phyloP scores from a whole-genome alignment of 2,329 filamentous ascomycete species.

The Chaetothyriales sp. region DNA sequence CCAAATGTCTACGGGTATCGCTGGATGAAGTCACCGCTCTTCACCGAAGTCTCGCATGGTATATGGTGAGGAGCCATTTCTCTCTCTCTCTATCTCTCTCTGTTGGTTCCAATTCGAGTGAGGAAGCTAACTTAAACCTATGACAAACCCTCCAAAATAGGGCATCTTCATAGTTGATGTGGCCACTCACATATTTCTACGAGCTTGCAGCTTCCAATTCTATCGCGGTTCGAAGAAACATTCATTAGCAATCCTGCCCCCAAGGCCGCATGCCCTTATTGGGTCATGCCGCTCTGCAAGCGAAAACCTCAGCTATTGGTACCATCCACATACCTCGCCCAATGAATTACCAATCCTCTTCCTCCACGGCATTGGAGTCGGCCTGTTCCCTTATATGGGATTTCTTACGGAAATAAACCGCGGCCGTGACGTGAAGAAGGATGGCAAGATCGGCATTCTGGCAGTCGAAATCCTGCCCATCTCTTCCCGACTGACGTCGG shows the following conservation, averaged over 20 bases:
- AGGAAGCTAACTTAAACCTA: not conserved
- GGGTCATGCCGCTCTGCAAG: conserved; percentile 1
- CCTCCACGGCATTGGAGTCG: conserved; percentile 56
- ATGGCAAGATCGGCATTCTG: conserved; percentile 2
- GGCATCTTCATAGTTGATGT: conserved; percentile 35
- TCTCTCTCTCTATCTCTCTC: not conserved
- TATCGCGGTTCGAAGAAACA: conserved; percentile 6
- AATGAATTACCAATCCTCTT: conserved; percentile 47
- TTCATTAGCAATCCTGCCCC: conserved; percentile 5
- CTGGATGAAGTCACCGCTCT: conserved; percentile 47
- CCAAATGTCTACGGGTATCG: conserved; percentile 46
- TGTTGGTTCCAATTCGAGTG: not conserved
- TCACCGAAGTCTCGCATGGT: conserved; percentile 51
- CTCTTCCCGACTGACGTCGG: conserved; percentile 44
- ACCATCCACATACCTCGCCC: conserved; percentile 46
- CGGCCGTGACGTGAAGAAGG: not conserved
- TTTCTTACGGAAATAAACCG: conserved; percentile 43
- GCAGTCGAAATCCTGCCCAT: conserved; percentile 22
- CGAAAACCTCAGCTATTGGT: conserved; percentile 38
- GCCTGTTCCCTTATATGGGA: conserved; percentile 45
- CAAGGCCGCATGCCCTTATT: conserved; percentile 7
- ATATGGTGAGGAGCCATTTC: conserved; percentile 31
- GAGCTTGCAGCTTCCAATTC: conserved; percentile 3
- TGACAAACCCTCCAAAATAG: conserved; percentile 15
- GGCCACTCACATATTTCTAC: conserved; percentile 6